phyloP scores from a whole-genome alignment of 768 basidiomycete species.

The Agrocybe praecox region DNA sequence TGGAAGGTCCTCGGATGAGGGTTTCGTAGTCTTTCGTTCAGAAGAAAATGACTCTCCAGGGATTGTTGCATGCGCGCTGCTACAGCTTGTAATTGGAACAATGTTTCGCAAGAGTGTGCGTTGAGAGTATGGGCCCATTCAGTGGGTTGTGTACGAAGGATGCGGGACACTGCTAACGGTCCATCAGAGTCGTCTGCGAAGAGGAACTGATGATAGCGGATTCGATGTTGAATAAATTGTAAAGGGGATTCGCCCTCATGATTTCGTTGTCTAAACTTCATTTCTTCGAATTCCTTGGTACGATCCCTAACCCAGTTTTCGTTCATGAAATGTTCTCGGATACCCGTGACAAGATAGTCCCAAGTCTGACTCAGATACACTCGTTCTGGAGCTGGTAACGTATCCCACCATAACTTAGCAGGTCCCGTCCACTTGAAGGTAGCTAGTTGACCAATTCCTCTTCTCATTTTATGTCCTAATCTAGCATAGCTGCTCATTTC shows the following conservation, averaged over 20 bases:
- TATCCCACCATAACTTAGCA: too few relatives aligned
- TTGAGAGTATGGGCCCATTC: slow-evolving; percentile 6
- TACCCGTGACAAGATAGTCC: too few relatives aligned
- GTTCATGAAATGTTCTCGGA: too few relatives aligned
- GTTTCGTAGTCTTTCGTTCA: background rate
- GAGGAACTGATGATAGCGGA: slow-evolving; percentile 2
- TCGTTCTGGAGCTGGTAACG: background rate
- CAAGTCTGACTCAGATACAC: too few relatives aligned
- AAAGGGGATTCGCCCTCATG: background rate
- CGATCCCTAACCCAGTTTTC: too few relatives aligned
- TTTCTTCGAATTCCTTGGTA: too few relatives aligned
- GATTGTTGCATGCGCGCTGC: background rate
- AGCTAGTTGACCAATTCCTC: background rate
- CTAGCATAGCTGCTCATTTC: background rate
- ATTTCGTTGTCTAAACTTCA: slow-evolving; percentile 2
- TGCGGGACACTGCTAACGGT: background rate
- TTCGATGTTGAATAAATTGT: slow-evolving; percentile 3
- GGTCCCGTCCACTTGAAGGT: background rate
- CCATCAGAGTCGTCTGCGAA: slow-evolving; percentile 1
- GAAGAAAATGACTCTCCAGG: background rate
- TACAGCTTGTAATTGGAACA: background rate
- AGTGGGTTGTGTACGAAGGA: slow-evolving; percentile 5
- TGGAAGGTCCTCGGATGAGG: background rate
- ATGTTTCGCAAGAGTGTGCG: background rate
- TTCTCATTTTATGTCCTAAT: background rate